A percentile compares a stretch with the other conserved stretches of the same genome.
Conservation (phyloP, 73 alveolate species). For the Durusdinium trenchii region DNA sequence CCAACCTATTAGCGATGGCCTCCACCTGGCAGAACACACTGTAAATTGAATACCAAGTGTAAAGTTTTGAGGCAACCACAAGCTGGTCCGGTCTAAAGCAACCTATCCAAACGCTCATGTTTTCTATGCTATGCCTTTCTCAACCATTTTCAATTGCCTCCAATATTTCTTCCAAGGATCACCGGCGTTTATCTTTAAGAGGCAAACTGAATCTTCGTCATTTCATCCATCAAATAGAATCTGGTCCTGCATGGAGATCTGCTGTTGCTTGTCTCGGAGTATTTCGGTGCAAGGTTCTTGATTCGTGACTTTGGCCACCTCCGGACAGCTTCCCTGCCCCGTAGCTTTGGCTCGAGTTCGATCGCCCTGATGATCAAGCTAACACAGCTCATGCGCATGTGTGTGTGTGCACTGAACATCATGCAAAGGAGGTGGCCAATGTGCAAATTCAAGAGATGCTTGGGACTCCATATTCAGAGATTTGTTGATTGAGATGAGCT, state of each 20-base stretch:
- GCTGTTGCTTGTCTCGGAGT: neutral
- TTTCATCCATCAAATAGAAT: constrained; percentile 75
- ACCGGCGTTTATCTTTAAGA: neutral
- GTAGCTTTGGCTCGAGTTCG: too few species aligned
- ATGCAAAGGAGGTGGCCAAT: too few species aligned
- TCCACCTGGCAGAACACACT: too few species aligned
- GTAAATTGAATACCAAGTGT: too few species aligned
- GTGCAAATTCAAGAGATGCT: too few species aligned
- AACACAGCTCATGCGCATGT: neutral
- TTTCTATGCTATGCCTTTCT: neutral
- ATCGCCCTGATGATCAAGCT: neutral
- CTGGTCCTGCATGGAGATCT: constrained; percentile 15
- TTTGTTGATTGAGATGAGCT: too few species aligned
- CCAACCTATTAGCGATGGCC: too few species aligned
- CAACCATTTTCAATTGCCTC: neutral
- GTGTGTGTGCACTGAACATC: neutral
- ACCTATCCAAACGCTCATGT: neutral
- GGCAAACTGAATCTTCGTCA: constrained; percentile 52
- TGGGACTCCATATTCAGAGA: too few species aligned
- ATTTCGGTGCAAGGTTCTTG: too few species aligned
- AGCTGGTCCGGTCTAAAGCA: neutral
- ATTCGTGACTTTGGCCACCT: too few species aligned
- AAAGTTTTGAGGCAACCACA: neutral
- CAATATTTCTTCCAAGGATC: neutral
- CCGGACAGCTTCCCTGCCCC: too few species aligned